phyloP scores from a whole-genome alignment of 768 basidiomycete species.

The Exidia glandulosa region DNA sequence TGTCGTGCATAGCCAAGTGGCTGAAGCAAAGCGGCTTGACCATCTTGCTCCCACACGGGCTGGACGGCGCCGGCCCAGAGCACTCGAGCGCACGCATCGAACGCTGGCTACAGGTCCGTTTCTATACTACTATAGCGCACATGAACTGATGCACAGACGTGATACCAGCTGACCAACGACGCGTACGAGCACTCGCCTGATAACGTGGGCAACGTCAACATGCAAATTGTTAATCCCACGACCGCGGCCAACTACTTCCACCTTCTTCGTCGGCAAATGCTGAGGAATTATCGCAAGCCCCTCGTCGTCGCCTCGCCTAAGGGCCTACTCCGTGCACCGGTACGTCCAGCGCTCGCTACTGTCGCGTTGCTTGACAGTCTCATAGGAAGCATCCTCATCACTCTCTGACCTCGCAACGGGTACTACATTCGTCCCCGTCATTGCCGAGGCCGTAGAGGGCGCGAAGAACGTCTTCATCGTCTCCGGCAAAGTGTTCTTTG shows the following conservation, averaged over 20 bases:
- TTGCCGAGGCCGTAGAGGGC: conserved; percentile 37
- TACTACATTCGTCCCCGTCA: conserved; percentile 56
- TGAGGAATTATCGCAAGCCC: conserved; percentile 78
- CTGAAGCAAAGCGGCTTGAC: conserved; percentile 82
- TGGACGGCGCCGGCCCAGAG: conserved; percentile 89
- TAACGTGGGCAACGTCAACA: conserved; percentile 49
- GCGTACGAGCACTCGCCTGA: conserved; percentile 26
- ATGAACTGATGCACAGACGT: background rate
- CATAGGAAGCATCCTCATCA: conserved; percentile 61
- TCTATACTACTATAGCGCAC: background rate
- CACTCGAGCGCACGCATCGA: conserved; percentile 86
- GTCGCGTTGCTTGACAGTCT: background rate
- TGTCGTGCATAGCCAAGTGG: conserved; percentile 71
- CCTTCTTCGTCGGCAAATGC: conserved; percentile 75
- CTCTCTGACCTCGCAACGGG: conserved; percentile 50
- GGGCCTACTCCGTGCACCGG: conserved; percentile 64
- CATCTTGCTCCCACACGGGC: conserved; percentile 76
- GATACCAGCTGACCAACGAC: conserved; percentile 84
- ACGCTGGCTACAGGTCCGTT: conserved; percentile 70
- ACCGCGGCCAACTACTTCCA: conserved; percentile 93
- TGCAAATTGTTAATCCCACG: conserved; percentile 77
- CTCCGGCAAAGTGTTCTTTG: conserved; percentile 83
- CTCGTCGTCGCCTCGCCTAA: conserved; percentile 80
- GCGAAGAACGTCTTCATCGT: conserved; percentile 62
- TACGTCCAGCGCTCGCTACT: conserved; percentile 24